Evolutionary conservation across 495 filamentous ascomycete genomes (phyloP).

Genomic region (Antarctomyces pellizariae): DNA sequence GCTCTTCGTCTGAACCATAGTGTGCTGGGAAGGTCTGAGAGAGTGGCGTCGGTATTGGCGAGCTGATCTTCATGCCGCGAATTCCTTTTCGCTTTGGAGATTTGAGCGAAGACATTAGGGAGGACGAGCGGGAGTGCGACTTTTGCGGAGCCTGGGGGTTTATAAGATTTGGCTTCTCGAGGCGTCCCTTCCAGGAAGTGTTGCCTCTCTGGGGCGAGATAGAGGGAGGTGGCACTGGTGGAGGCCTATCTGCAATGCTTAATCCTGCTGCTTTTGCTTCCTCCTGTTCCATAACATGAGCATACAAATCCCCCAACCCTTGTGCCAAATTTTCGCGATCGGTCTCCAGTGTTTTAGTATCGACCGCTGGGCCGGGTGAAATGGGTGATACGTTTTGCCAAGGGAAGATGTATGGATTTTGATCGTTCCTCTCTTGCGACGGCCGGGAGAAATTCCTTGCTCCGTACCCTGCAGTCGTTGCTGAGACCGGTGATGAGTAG

Average conservation of each 20-base stretch:
- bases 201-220: constrained; percentile 9
- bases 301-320: constrained; percentile 77
- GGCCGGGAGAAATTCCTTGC: constrained; percentile 24
- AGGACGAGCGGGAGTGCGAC: constrained; percentile 23
- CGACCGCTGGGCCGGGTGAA: constrained; percentile 24
- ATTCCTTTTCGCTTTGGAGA: constrained; percentile 23
- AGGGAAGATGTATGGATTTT: constrained; percentile 25
- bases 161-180: constrained; percentile 19
- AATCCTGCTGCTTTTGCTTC: constrained; percentile 32
- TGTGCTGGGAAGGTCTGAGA: constrained; percentile 25
- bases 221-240: constrained; percentile 10
- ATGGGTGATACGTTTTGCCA: too few relatives aligned
- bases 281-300: constrained; percentile 76
- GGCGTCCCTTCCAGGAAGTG: constrained; percentile 13
- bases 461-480: constrained; percentile 10
- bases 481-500: constrained; percentile 28
- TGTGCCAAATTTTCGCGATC: constrained; percentile 50
- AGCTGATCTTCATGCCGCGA: constrained; percentile 24
- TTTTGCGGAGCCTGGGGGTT: constrained; percentile 22
- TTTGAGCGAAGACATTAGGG: constrained; percentile 26
- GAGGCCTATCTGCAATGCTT: constrained; percentile 14
- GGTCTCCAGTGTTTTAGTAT: constrained; percentile 46
- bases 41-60: constrained; percentile 29
- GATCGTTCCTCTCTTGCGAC: constrained; percentile 22
- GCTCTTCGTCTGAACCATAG: constrained; percentile 22